Conservation (phyloP, 148 eudicot genomes). For the Oxyria digyna region DNA sequence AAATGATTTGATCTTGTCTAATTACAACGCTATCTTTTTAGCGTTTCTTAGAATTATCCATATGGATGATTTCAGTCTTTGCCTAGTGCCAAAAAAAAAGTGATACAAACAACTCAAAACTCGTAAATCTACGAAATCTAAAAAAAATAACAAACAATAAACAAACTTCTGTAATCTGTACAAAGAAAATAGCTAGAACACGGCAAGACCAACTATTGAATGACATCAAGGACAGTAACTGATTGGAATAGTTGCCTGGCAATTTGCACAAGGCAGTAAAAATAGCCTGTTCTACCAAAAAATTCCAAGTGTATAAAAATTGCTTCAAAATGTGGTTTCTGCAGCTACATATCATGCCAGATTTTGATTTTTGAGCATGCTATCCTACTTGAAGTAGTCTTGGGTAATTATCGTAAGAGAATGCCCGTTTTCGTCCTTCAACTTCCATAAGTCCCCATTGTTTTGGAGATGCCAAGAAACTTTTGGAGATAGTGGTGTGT, state of each 20-base stretch:
- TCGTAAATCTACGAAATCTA: neutral
- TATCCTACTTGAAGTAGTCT: conserved; percentile 9
- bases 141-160: neutral
- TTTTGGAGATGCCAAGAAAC: conserved; percentile 7
- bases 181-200: neutral
- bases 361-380: neutral
- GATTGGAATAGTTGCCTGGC: neutral
- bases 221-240: neutral
- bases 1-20: too few species aligned
- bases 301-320: neutral
- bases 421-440: conserved; percentile 9
- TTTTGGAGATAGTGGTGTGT: conserved; percentile 9
- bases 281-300: neutral
- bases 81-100: neutral
- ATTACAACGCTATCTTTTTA: too few species aligned
- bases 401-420: conserved; percentile 1
- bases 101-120: neutral
- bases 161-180: neutral
- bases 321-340: neutral
- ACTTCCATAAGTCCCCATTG: conserved; percentile 6
- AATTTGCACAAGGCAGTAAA: conserved; percentile 1
- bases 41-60: too few species aligned
- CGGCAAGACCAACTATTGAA: neutral
- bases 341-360: neutral
- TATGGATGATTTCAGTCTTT: too few species aligned